Evolutionary conservation across 116 monocot genomes (phyloP), one percentile per base, ranked within the genome.

Genomic region (Trichopus zeylanicus): DNA sequence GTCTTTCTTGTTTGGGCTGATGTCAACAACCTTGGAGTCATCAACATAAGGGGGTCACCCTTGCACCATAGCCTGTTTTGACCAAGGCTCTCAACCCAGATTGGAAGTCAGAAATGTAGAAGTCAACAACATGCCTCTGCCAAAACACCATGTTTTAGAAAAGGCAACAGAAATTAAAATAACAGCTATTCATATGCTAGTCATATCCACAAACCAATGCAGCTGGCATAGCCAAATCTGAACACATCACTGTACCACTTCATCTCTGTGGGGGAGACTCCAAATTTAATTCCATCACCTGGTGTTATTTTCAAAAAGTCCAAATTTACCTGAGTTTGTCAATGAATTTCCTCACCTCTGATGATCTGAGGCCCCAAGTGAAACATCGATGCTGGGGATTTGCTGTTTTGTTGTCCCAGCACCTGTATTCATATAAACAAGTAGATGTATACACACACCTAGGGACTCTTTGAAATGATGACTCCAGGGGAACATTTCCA

Each of bases 31-130:
- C 37, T 78, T 9, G 12, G 87, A 83, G 28, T 92, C 87, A 39
- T 92, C 92, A 23, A 92, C 92, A 69, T 81, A 87, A 29, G 92
- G n/a, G 83, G 5, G 87, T 81, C 59, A 92, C 87, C 57, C 69
- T 80, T 16, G 92, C 80, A 31, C 92, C 87, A 60, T 81, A 92
- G 22, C 92, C 92, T 23, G 87, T 77, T 64, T 92, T 92, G 31
- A 92, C 92, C 59, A 92, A 73, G 31, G 92, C 92, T 56, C 92
- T 72, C 25, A 92, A 68, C 19, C 92, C 92, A 26, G 92, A 87
- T 57, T 92, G 92, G 39, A 92, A 92, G 64, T 92, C 92, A 37
- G 92, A 92, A 65, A 92, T 92, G 68, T 92, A 92, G 38, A 92
- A 92, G 61, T 92, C 92, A 29, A 84, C 92, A 53, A 75, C 87